Conservation (phyloP, 2,329 filamentous ascomycete species). For the Calycina herbarum region DNA sequence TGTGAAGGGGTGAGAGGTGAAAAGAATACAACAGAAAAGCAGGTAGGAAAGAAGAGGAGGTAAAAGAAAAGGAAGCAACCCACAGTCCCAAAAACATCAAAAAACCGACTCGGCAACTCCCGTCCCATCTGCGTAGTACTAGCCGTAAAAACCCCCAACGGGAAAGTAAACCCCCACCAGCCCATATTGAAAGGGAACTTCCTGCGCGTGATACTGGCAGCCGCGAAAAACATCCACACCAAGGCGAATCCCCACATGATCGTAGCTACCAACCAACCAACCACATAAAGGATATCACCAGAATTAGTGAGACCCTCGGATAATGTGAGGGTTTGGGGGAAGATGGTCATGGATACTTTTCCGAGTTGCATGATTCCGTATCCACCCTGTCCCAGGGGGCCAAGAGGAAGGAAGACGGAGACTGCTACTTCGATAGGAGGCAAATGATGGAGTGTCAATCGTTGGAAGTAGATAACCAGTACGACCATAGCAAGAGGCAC, state of each 20-base stretch:
- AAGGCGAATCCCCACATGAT: conserved; percentile 59
- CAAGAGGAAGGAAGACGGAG: conserved; percentile 65
- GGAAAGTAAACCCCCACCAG: conserved; percentile 63
- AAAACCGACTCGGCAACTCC: conserved; percentile 56
- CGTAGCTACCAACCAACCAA: conserved; percentile 53
- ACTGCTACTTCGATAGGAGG: conserved; percentile 68
- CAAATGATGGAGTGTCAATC: conserved; percentile 64
- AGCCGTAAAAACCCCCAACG: conserved; percentile 55
- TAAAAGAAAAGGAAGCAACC: conserved; percentile 29
- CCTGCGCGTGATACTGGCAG: conserved; percentile 47
- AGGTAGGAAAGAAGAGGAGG: no score
- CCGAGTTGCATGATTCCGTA: conserved; percentile 50
- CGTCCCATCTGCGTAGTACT: conserved; percentile 48
- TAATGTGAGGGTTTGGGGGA: conserved; percentile 42
- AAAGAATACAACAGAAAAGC: no score
- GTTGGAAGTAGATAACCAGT: conserved; percentile 68
- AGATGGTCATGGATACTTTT: conserved; percentile 45
- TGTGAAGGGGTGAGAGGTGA: no score
- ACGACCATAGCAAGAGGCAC: conserved; percentile 61
- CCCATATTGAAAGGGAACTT: conserved; percentile 61
- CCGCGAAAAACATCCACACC: conserved; percentile 55
- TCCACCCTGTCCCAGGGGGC: conserved; percentile 65
- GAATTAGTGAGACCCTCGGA: conserved; percentile 38
- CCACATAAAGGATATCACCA: conserved; percentile 57
- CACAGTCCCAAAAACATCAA: conserved; percentile 56